Conservation (phyloP, 2,329 filamentous ascomycete genomes). For the Fusarium falciforme region DNA sequence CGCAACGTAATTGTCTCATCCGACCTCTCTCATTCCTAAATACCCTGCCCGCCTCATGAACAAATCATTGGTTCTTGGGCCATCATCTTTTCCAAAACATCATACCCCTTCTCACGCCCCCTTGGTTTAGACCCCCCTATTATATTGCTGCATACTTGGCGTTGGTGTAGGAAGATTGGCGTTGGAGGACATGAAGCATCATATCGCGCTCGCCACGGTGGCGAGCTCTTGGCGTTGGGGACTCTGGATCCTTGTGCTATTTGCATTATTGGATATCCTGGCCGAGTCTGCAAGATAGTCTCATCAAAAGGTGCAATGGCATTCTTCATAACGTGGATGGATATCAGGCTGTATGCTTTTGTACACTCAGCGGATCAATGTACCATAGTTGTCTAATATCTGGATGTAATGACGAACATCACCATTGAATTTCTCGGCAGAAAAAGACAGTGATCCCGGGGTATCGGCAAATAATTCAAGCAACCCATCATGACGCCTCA, state of each 20-base stretch:
- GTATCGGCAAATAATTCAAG: background rate
- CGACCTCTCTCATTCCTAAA: background rate
- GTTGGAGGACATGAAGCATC: slow-evolving; percentile 19
- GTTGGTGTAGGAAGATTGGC: slow-evolving; percentile 30
- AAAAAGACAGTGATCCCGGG: background rate
- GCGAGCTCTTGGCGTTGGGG: slow-evolving; percentile 9
- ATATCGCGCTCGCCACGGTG: slow-evolving; percentile 10
- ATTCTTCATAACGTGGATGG: background rate
- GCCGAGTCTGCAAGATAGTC: slow-evolving; percentile 5
- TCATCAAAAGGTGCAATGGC: background rate
- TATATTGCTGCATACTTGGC: slow-evolving; percentile 18
- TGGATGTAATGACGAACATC: background rate
- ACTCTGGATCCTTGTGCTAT: background rate
- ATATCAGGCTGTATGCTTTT: background rate
- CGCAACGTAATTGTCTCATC: background rate
- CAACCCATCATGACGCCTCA: background rate
- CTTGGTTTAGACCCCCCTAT: background rate
- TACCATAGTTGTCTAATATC: background rate
- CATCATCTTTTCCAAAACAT: slow-evolving; percentile 14
- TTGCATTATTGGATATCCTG: slow-evolving; percentile 19
- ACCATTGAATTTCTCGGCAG: background rate
- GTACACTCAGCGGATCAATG: background rate
- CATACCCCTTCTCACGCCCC: background rate
- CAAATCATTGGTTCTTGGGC: slow-evolving; percentile 10
- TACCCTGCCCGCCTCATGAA: background rate